phyloP scores from a whole-genome alignment of 2,329 filamentous ascomycete genomes.

The Colletotrichum sp. region DNA sequence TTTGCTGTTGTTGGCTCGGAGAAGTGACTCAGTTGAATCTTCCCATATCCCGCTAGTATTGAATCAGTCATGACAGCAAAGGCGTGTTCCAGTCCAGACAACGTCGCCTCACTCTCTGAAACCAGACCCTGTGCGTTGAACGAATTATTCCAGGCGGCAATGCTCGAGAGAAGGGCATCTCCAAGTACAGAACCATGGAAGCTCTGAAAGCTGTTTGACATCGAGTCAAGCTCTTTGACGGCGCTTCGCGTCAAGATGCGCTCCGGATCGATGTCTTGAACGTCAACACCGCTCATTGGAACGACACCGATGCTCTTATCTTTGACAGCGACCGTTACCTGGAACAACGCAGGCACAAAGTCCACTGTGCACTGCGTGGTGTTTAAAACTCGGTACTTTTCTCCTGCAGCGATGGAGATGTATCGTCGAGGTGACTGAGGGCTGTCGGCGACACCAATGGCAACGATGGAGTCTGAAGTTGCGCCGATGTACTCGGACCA shows the following conservation, averaged over 20 bases:
- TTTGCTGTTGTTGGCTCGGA: not conserved
- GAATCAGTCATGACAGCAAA: slow-evolving; percentile 24
- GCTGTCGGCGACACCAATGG: slow-evolving; percentile 32
- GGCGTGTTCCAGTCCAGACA: slow-evolving; percentile 21
- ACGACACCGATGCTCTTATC: slow-evolving; percentile 32
- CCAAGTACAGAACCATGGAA: slow-evolving; percentile 40
- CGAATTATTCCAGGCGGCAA: slow-evolving; percentile 21
- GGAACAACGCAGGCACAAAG: slow-evolving; percentile 31
- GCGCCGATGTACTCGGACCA: slow-evolving; percentile 35
- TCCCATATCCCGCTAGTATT: slow-evolving; percentile 33
- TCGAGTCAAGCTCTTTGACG: slow-evolving; percentile 37
- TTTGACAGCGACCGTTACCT: slow-evolving; percentile 31
- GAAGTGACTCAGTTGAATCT: slow-evolving; percentile 32
- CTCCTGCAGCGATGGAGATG: slow-evolving; percentile 33
- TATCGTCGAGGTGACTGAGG: slow-evolving; percentile 26
- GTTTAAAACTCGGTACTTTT: slow-evolving; percentile 32
- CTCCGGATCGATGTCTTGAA: slow-evolving; percentile 26
- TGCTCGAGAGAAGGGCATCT: slow-evolving; percentile 36
- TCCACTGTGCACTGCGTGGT: slow-evolving; percentile 33
- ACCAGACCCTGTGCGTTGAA: not conserved
- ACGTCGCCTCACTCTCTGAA: not conserved
- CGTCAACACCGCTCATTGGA: slow-evolving; percentile 15
- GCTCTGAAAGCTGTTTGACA: slow-evolving; percentile 40
- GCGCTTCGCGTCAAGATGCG: slow-evolving; percentile 32
- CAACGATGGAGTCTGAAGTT: slow-evolving; percentile 30